Evolutionary conservation across 2,329 filamentous ascomycete genomes (phyloP), one percentile per base, ranked within the genome.

Genomic region (Penicillium fuscoglaucum): DNA sequence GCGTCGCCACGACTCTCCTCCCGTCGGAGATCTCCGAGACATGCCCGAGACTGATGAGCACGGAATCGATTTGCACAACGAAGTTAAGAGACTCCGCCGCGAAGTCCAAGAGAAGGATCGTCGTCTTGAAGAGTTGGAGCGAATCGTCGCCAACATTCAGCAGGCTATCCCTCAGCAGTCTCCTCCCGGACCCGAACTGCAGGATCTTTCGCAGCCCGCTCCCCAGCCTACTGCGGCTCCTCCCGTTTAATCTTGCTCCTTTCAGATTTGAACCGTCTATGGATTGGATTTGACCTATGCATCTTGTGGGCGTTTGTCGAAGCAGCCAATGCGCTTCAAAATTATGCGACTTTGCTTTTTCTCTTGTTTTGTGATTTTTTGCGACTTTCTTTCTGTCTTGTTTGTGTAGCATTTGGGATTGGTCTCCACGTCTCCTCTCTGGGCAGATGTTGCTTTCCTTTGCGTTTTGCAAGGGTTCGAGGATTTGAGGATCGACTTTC

Each of bases 81-180:
- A 90, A 70, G 75, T 89, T 60, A 90, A 89, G 75, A 82, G 87
- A 35, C 76, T 91, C 37, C 82, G 83, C n/a, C 78, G 78, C 46
- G 87, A 90, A 71, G 87, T 88, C 59, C 79, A 85, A 61, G 84
- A 87, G 65, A 79, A 79, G 57, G 77, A 78, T 56, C 72, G 74
- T n/a, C 73, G 75, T 19, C 66, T 79, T 12, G 68, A 76, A 59
- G 75, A 78, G 49, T 61, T 79, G 40, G 76, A 79, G 62, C 66
- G 72, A 41, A 72, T 75, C 51, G 73, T 76, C 17, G 63, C 69
- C 7, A 73, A 69, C 12, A 59, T 76, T 49, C 74, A 75, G 61
- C 73, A 75, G 58, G 68, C 71, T 39, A 70, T 76, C 6, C 71
- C 73, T 6, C 74, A 73, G 60, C 56, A 58, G 15, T 51, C 62